Conservation (phyloP, 495 filamentous ascomycete species). For the Baudoinia panamericana region DNA sequence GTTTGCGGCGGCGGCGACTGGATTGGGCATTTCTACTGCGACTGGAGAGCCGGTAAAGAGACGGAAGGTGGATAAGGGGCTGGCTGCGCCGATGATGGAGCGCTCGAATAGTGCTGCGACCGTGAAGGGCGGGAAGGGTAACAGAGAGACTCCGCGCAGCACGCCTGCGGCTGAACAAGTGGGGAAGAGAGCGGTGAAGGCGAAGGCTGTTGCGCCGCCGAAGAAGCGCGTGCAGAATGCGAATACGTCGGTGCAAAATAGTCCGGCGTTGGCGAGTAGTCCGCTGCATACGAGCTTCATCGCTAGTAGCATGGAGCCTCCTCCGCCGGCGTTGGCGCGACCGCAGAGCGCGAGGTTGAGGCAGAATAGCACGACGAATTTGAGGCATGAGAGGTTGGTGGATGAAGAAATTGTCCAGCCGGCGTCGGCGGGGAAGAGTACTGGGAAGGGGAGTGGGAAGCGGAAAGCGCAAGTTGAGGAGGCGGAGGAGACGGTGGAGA, state of each 20-base stretch:
- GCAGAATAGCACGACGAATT: slow-evolving; percentile 17
- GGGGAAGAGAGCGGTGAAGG: slow-evolving; percentile 9
- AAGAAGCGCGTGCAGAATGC: slow-evolving; percentile 14
- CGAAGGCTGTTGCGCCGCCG: slow-evolving; percentile 7
- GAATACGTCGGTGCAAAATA: slow-evolving; percentile 14
- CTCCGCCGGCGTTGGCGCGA: slow-evolving; percentile 1
- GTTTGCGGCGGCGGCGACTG: slow-evolving; percentile 33
- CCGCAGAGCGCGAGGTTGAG: slow-evolving; percentile 11
- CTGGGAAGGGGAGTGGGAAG: slow-evolving; percentile 8
- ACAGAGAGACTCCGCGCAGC: slow-evolving; percentile 9
- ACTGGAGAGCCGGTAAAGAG: slow-evolving; percentile 42
- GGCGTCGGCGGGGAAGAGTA: neutral
- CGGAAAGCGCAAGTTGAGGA: slow-evolving; percentile 8
- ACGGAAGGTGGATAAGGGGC: slow-evolving; percentile 61
- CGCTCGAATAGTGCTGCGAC: slow-evolving; percentile 1
- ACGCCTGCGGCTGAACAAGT: slow-evolving; percentile 11
- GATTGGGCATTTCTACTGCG: slow-evolving; percentile 26
- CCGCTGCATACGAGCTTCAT: slow-evolving; percentile 17
- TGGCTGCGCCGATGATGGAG: slow-evolving; percentile 34
- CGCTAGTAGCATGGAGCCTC: slow-evolving; percentile 11
- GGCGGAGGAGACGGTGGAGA: slow-evolving; percentile 2
- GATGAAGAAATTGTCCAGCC: slow-evolving; percentile 8
- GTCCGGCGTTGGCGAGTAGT: slow-evolving; percentile 21
- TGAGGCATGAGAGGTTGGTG: slow-evolving; percentile 11
- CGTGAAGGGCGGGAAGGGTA: slow-evolving; percentile 11